phyloP scores from a whole-genome alignment of 129 eudicot species.

The Calendula officinalis region DNA sequence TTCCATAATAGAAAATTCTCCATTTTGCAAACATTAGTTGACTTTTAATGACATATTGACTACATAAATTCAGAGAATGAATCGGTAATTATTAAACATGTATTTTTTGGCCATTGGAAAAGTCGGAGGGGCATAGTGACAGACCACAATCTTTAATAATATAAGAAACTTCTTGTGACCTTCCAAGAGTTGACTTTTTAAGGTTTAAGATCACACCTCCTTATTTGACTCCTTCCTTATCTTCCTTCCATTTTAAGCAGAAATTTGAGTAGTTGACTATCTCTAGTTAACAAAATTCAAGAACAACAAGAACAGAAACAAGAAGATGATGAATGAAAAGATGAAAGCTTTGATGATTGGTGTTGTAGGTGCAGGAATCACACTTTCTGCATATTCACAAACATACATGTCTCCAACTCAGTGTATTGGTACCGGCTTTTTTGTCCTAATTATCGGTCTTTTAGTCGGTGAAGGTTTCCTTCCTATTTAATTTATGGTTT shows the following conservation, averaged over 20 bases:
- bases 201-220: constrained; percentile 22
- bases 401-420: constrained; percentile 58
- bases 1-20: not conserved
- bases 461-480: constrained; percentile 87
- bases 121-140: constrained; percentile 28
- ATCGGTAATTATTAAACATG: not conserved
- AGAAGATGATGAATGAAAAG: constrained; percentile 59
- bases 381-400: constrained; percentile 86
- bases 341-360: constrained; percentile 66
- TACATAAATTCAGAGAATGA: not conserved
- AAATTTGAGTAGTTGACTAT: constrained; percentile 37
- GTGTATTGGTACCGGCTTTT: constrained; percentile 59
- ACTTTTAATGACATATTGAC: not conserved
- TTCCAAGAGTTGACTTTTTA: constrained; percentile 39
- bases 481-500: constrained; percentile 40
- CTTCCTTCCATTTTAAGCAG: constrained; percentile 8
- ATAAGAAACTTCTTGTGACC: constrained; percentile 22
- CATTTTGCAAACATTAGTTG: not conserved
- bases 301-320: not conserved
- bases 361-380: constrained; percentile 70
- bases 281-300: not conserved
- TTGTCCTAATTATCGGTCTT: constrained; percentile 69
- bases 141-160: constrained; percentile 15
- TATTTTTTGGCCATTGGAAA: constrained; percentile 30
- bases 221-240: constrained; percentile 17